Conservation (phyloP, 768 basidiomycete genomes). For the Termitomyces sp. region DNA sequence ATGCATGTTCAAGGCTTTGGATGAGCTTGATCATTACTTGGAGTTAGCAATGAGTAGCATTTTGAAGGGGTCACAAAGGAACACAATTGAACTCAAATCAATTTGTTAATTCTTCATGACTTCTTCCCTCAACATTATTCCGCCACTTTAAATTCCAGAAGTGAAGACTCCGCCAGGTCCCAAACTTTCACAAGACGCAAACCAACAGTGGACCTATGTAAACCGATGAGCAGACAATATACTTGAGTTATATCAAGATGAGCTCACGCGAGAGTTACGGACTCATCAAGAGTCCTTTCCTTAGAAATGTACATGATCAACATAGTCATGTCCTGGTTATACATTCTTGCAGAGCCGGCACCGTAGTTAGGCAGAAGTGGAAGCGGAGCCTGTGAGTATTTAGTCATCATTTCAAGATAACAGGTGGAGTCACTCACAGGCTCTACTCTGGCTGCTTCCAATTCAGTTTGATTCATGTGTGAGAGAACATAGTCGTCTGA, state of each 20-base stretch:
- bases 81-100: no score
- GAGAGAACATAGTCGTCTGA: constrained; percentile 9
- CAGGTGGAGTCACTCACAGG: background rate
- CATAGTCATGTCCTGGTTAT: constrained; percentile 47
- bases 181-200: constrained; percentile 9
- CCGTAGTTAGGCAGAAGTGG: constrained; percentile 49
- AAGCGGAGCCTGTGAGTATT: constrained; percentile 32
- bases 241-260: background rate
- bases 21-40: no score
- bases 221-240: background rate
- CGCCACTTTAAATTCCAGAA: constrained; percentile 4
- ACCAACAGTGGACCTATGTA: background rate
- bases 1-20: no score
- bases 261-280: constrained; percentile 21
- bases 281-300: constrained; percentile 42
- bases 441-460: constrained; percentile 1
- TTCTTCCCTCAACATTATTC: background rate
- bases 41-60: no score
- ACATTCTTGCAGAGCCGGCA: constrained; percentile 35
- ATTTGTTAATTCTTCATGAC: no score
- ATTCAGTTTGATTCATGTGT: constrained; percentile 2
- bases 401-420: background rate
- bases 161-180: constrained; percentile 10
- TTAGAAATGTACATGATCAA: constrained; percentile 39
- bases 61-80: no score